A percentile compares a stretch with the other conserved stretches of the same genome.
These are phyloP conservation scores for Cymbopogon citratus DNA, from an alignment of 176 grass and related monocot species.

Conservation along the genomic window DNA sequence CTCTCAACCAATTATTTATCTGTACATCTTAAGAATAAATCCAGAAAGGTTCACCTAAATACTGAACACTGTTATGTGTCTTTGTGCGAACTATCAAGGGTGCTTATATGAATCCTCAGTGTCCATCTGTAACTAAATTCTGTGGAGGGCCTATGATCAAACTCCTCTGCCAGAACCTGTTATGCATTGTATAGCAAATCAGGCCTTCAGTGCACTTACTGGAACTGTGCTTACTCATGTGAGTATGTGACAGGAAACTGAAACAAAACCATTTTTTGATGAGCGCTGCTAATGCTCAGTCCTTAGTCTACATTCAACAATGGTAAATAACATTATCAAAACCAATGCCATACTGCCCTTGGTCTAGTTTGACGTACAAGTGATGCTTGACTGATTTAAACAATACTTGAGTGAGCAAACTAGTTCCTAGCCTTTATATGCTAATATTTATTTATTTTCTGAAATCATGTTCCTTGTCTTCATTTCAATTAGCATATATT, in stretches of 20 bases:
- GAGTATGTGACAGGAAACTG: neutral
- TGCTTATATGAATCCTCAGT: neutral
- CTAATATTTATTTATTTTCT: no score
- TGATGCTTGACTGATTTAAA: constrained; percentile 2
- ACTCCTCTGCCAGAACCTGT: neutral
- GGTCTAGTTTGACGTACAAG: neutral
- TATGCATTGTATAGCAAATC: neutral
- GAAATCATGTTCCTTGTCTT: no score
- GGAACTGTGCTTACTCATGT: neutral
- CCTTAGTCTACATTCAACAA: neutral
- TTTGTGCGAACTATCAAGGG: constrained; percentile 12
- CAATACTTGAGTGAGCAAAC: neutral
- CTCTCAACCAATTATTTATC: neutral
- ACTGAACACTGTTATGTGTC: neutral
- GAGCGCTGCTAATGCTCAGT: neutral
- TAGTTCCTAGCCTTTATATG: neutral
- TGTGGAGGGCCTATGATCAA: neutral
- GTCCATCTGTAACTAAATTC: neutral
- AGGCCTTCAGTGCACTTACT: neutral
- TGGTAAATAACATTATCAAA: constrained; percentile 2
- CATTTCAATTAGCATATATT: no score
- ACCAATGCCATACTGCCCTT: neutral
- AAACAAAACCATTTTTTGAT: neutral
- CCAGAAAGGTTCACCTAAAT: constrained; percentile 7
- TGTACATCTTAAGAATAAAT: neutral